phyloP scores from a whole-genome alignment of 805 yeast genomes.

The Tetrapisispora namnaoensis region DNA sequence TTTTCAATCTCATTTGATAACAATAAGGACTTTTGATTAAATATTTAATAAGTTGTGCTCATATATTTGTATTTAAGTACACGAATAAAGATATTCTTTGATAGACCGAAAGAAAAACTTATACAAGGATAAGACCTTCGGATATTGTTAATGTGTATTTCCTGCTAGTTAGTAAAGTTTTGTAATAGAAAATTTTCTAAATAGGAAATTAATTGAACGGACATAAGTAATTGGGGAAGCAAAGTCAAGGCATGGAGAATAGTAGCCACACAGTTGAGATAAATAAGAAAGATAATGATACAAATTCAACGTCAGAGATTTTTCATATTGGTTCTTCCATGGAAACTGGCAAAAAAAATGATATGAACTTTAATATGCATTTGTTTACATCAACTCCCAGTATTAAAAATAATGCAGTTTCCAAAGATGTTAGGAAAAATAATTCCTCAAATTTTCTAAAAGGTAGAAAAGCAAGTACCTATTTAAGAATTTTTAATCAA shows the following conservation, averaged over 20 bases:
- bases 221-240: background rate
- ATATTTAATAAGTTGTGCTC: background rate
- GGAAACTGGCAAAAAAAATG: background rate
- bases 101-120: background rate
- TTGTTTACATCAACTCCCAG: background rate
- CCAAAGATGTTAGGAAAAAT: background rate
- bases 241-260: background rate
- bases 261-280: background rate
- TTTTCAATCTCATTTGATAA: background rate
- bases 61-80: background rate
- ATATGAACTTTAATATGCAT: background rate
- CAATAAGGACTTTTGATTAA: background rate
- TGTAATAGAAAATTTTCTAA: too few relatives aligned
- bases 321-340: background rate
- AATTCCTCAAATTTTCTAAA: conserved; percentile 13
- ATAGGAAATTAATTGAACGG: too few relatives aligned
- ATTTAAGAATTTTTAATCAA: conserved; percentile 24
- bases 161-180: background rate
- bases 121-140: too few relatives aligned
- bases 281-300: background rate
- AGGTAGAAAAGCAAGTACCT: conserved; percentile 30
- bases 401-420: background rate
- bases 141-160: background rate
- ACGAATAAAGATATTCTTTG: background rate
- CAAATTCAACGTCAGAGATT: background rate